phyloP scores from a whole-genome alignment of 768 basidiomycete species.

The Mycena rebaudengoi region DNA sequence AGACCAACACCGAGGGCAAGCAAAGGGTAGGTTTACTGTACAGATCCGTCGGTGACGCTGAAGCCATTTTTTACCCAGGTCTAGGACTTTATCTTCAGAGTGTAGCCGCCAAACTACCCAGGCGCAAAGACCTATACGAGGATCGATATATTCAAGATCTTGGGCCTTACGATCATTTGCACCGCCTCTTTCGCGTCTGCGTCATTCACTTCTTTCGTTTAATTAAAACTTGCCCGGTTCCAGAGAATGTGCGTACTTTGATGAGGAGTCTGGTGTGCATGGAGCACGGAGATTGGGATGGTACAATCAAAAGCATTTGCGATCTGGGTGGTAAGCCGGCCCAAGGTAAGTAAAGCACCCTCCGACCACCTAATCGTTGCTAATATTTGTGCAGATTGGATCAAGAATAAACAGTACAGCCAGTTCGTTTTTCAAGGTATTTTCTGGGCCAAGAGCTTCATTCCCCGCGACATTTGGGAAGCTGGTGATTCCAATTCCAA shows the following conservation, averaged over 20 bases:
- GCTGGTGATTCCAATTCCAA: slow-evolving; percentile 23
- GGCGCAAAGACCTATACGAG: slow-evolving; percentile 1
- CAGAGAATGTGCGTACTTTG: neutral
- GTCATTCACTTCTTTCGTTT: neutral
- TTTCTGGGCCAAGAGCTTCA: slow-evolving; percentile 30
- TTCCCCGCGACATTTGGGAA: slow-evolving; percentile 28
- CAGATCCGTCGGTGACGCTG: too few relatives aligned
- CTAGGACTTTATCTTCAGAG: neutral
- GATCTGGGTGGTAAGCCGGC: slow-evolving; percentile 5
- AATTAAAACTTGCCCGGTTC: neutral
- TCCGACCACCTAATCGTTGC: neutral
- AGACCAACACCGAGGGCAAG: slow-evolving; percentile 23
- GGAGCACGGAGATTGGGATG: slow-evolving; percentile 8
- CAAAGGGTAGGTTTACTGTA: slow-evolving; percentile 20
- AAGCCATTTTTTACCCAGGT: neutral
- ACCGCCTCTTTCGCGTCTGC: slow-evolving; percentile 7
- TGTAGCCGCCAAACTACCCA: neutral
- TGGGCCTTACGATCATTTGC: slow-evolving; percentile 7
- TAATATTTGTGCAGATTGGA: slow-evolving; percentile 22
- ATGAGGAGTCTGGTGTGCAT: slow-evolving; percentile 14
- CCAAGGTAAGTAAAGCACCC: neutral
- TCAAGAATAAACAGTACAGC: slow-evolving; percentile 19
- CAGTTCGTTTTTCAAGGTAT: slow-evolving; percentile 22
- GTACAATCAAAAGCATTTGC: neutral
- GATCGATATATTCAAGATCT: neutral